Conservation (phyloP, 225 moss, liverwort and hornwort genomes). For the Polytrichum formosum region DNA sequence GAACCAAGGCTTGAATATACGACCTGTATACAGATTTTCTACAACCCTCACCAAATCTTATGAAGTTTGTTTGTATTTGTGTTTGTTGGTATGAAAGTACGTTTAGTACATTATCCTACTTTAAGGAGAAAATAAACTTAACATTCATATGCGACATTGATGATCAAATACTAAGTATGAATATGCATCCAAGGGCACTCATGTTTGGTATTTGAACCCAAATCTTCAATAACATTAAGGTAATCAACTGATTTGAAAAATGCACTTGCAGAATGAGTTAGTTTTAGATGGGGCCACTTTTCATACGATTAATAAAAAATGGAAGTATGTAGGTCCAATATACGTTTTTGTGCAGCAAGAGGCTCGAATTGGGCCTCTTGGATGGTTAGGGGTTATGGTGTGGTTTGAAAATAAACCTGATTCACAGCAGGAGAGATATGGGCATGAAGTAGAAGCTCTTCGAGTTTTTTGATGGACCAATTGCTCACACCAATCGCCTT, state of each 20-base stretch:
- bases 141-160: too few relatives aligned
- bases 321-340: too few relatives aligned
- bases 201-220: neutral
- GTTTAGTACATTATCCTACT: neutral
- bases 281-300: too few relatives aligned
- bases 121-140: too few relatives aligned
- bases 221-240: neutral
- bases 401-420: slow-evolving; percentile 31
- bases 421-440: slow-evolving; percentile 52
- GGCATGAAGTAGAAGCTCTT: slow-evolving; percentile 31
- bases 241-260: too few relatives aligned
- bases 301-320: too few relatives aligned
- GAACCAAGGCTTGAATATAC: neutral
- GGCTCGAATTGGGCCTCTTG: neutral
- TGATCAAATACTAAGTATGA: too few relatives aligned
- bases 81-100: neutral
- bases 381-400: neutral
- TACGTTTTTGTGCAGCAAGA: too few relatives aligned
- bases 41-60: too few relatives aligned
- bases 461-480: slow-evolving; percentile 44
- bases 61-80: neutral
- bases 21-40: neutral
- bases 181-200: too few relatives aligned
- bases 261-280: too few relatives aligned
- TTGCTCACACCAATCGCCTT: slow-evolving; percentile 65